These are phyloP conservation scores for Breynia disticha DNA, from an alignment of 441 rosid genomes.

Conservation along the genomic window DNA sequence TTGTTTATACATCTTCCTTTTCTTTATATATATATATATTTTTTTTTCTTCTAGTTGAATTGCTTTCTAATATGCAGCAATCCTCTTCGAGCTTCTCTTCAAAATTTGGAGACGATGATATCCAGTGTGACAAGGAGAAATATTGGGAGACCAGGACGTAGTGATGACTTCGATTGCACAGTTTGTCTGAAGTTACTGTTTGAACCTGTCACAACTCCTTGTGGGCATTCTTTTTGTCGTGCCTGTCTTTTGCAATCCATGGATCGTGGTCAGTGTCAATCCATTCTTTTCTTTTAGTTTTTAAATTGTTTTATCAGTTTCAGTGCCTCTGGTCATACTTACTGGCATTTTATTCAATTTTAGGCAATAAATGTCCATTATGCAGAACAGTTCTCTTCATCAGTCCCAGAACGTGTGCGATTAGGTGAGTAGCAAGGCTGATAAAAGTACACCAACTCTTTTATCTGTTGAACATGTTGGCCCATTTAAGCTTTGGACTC, in stretches of 20 bases:
- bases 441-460: background rate
- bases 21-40: background rate
- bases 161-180: slow-evolving; percentile 89
- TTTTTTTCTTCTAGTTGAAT: slow-evolving; percentile 2
- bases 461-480: background rate
- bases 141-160: slow-evolving; percentile 49
- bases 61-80: slow-evolving; percentile 58
- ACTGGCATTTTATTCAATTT: slow-evolving; percentile 17
- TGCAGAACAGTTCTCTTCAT: slow-evolving; percentile 85
- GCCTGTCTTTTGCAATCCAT: slow-evolving; percentile 81
- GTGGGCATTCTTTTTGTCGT: slow-evolving; percentile 96
- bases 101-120: slow-evolving; percentile 40
- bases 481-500: background rate
- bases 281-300: slow-evolving; percentile 8
- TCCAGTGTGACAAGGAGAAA: slow-evolving; percentile 28
- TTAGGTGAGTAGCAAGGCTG: slow-evolving; percentile 44
- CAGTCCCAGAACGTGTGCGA: slow-evolving; percentile 73
- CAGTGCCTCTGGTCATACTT: slow-evolving; percentile 1
- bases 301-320: slow-evolving; percentile 7
- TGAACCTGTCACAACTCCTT: slow-evolving; percentile 87
- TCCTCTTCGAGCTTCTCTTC: slow-evolving; percentile 65
- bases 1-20: background rate
- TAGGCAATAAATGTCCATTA: slow-evolving; percentile 93
- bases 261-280: slow-evolving; percentile 63
- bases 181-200: slow-evolving; percentile 82